phyloP scores from a whole-genome alignment of 1,284 basidiomycete genomes.

The Ganoderma meredithae region DNA sequence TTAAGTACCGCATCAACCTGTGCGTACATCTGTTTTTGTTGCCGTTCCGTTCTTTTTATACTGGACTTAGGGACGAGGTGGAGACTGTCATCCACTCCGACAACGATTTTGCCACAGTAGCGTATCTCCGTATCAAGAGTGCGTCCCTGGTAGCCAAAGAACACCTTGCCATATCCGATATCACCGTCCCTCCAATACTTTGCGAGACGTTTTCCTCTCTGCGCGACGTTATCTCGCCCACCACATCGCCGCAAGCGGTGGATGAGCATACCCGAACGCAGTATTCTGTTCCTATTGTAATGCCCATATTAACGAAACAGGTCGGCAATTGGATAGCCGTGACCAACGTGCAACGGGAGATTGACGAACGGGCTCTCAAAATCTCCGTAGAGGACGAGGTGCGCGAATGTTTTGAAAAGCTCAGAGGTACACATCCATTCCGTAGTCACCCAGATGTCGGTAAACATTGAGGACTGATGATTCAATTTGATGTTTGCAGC shows the following conservation, averaged over 20 bases:
- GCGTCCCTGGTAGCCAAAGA: conserved; percentile 69
- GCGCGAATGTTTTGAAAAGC: conserved; percentile 59
- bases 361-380: conserved; percentile 20
- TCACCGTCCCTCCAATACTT: conserved; percentile 59
- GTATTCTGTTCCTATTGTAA: neutral
- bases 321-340: conserved; percentile 63
- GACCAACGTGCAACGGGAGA: conserved; percentile 55
- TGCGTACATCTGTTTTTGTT: conserved; percentile 45
- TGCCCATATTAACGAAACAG: conserved; percentile 16
- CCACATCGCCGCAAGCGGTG: neutral
- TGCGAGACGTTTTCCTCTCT: conserved; percentile 49
- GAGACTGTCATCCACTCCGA: conserved; percentile 81
- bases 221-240: conserved; percentile 29
- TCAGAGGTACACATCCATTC: conserved; percentile 57
- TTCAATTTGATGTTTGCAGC: conserved; percentile 47
- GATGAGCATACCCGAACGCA: neutral
- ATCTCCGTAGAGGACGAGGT: conserved; percentile 70
- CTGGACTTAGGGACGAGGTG: conserved; percentile 58
- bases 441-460: neutral
- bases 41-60: neutral
- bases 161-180: conserved; percentile 23
- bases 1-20: conserved; percentile 82
- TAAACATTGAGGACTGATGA: conserved; percentile 9
- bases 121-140: conserved; percentile 81
- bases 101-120: conserved; percentile 84